These are phyloP conservation scores for Ceratobasidium sp. DNA, from an alignment of 1,284 basidiomycete species.

Conservation along the genomic window DNA sequence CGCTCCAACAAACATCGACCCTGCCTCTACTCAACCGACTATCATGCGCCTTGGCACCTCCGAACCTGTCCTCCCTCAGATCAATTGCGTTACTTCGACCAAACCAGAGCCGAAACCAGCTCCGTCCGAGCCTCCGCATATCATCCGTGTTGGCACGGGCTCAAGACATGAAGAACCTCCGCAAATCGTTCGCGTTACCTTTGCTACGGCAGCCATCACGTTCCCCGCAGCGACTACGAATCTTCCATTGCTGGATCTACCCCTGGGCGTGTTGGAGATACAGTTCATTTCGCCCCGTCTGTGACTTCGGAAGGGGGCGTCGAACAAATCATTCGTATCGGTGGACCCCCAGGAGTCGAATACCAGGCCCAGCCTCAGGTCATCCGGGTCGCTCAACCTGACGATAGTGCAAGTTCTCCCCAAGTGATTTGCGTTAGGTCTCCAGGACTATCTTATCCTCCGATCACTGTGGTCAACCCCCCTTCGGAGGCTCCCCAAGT, in stretches of 20 bases:
- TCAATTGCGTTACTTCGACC: conserved; percentile 38
- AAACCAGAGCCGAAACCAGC: conserved; percentile 27
- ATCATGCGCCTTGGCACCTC: conserved; percentile 35
- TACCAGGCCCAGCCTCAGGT: conserved; percentile 20
- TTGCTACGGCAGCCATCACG: background rate
- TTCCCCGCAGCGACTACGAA: conserved; percentile 16
- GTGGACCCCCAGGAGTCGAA: conserved; percentile 10
- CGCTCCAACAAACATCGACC: background rate
- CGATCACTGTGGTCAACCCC: conserved; percentile 28
- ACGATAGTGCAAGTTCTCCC: background rate
- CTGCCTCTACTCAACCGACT: conserved; percentile 37
- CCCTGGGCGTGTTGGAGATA: background rate
- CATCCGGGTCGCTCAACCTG: conserved; percentile 16
- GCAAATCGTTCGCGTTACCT: conserved; percentile 22
- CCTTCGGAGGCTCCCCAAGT: conserved; percentile 40
- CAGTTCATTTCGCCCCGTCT: conserved; percentile 8
- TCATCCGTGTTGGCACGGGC: conserved; percentile 17
- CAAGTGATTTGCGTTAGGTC: conserved; percentile 37
- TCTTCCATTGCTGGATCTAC: background rate
- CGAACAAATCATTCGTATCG: conserved; percentile 34
- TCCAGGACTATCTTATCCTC: conserved; percentile 21
- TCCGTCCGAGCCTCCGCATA: conserved; percentile 25
- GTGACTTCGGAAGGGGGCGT: background rate
- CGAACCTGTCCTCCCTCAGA: conserved; percentile 8
- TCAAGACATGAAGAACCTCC: conserved; percentile 11